Evolutionary conservation across 2,329 filamentous ascomycete species (phyloP).

Genomic region (Exophiala oligosperma): DNA sequence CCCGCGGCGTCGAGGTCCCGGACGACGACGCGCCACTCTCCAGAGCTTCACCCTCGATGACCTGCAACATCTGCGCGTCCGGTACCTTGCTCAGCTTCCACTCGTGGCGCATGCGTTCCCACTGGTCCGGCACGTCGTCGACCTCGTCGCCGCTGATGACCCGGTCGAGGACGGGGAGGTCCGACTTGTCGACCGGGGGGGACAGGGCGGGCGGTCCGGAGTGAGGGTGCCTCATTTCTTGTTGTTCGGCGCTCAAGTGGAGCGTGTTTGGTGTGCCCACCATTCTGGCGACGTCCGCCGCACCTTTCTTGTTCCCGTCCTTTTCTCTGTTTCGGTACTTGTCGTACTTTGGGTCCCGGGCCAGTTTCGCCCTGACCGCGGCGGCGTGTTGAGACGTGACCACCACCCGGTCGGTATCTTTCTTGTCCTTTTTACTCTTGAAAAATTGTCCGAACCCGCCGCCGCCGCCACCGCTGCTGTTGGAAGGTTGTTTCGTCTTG

Average conservation of each 20-base stretch:
- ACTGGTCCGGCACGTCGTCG: conserved; percentile 24
- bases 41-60: conserved; percentile 16
- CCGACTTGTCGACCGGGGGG: conserved; percentile 5
- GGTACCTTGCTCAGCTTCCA: conserved; percentile 18
- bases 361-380: conserved; percentile 3
- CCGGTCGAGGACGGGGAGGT: conserved; percentile 20
- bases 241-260: conserved; percentile 16
- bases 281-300: not conserved
- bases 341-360: conserved; percentile 5
- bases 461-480: not conserved
- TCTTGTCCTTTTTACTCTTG: conserved; percentile 13
- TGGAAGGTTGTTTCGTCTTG: not conserved
- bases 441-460: not conserved
- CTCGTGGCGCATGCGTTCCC: conserved; percentile 17
- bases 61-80: conserved; percentile 10
- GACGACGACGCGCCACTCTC: conserved; percentile 1
- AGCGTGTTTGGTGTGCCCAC: conserved; percentile 8
- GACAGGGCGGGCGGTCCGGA: conserved; percentile 24
- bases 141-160: conserved; percentile 27
- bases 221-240: conserved; percentile 25
- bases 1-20: conserved; percentile 9
- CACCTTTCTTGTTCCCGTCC: conserved; percentile 3
- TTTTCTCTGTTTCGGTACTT: conserved; percentile 5
- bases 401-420: conserved; percentile 14
- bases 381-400: conserved; percentile 14